phyloP scores from a whole-genome alignment of 2,329 filamentous ascomycete species.

The Penicillium aurantiogriseum region DNA sequence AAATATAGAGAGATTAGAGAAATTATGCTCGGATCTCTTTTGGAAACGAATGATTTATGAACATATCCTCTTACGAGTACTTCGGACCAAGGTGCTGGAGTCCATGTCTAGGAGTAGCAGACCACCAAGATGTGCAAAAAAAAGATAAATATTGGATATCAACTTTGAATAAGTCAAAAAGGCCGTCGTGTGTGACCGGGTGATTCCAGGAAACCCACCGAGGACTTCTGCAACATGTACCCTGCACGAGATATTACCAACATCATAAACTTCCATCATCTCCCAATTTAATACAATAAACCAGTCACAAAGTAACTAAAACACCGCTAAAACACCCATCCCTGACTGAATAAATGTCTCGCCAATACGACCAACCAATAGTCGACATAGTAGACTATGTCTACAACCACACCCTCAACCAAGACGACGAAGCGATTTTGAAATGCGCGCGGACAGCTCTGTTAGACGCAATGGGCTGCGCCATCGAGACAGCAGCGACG shows the following conservation, averaged over 20 bases:
- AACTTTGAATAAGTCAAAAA: not conserved
- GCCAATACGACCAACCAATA: conserved; percentile 41
- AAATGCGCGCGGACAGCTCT: conserved; percentile 21
- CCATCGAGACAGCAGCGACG: conserved; percentile 24
- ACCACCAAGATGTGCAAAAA: not conserved
- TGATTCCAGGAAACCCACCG: not conserved
- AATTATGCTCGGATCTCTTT: not conserved
- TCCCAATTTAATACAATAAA: too few relatives aligned
- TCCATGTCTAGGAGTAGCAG: not conserved
- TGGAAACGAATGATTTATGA: not conserved
- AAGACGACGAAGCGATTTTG: conserved; percentile 18
- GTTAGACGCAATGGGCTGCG: conserved; percentile 28
- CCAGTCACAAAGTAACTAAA: not conserved
- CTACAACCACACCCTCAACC: conserved; percentile 19
- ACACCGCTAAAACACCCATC: not conserved
- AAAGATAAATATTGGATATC: too few relatives aligned
- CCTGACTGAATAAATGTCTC: conserved; percentile 17
- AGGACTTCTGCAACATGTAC: not conserved
- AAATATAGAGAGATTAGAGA: not conserved
- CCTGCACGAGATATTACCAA: not conserved
- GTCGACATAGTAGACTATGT: conserved; percentile 25
- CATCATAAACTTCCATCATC: not conserved
- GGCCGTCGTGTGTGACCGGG: not conserved
- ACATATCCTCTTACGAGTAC: not conserved
- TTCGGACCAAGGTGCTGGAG: not conserved